These are phyloP conservation scores for Apophysomyces elegans DNA, from an alignment of 371 early-diverging fungal species.

Conservation along the genomic window DNA sequence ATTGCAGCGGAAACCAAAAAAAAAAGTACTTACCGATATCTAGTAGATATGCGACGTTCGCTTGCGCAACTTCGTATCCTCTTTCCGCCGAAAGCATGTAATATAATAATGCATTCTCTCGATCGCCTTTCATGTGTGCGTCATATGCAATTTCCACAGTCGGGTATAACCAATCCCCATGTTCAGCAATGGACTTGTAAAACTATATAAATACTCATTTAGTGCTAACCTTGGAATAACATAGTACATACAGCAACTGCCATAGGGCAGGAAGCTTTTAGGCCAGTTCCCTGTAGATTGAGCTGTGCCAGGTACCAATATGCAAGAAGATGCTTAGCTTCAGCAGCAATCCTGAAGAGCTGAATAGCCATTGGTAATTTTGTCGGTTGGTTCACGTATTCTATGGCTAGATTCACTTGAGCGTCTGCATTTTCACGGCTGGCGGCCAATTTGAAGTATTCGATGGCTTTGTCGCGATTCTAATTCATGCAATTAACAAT, in stretches of 20 bases:
- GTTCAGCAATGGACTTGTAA: slow-evolving; percentile 83
- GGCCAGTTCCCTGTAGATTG: slow-evolving; percentile 51
- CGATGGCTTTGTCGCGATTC: slow-evolving; percentile 56
- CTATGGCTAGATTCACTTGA: slow-evolving; percentile 58
- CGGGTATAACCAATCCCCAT: slow-evolving; percentile 82
- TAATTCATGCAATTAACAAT: slow-evolving; percentile 12
- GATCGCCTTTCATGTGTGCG: slow-evolving; percentile 63
- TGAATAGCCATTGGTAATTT: slow-evolving; percentile 38
- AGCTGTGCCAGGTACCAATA: slow-evolving; percentile 77
- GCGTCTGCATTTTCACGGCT: slow-evolving; percentile 63
- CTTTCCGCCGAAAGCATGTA: slow-evolving; percentile 87
- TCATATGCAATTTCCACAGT: slow-evolving; percentile 62
- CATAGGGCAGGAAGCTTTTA: slow-evolving; percentile 48
- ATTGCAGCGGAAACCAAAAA: background rate
- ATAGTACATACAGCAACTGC: slow-evolving; percentile 57
- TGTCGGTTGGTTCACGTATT: slow-evolving; percentile 37
- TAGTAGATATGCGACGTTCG: slow-evolving; percentile 89
- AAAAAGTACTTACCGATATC: slow-evolving; percentile 61
- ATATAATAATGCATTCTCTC: slow-evolving; percentile 68
- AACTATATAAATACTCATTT: slow-evolving; percentile 43
- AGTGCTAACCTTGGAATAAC: background rate
- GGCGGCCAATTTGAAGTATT: slow-evolving; percentile 67
- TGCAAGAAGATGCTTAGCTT: slow-evolving; percentile 70
- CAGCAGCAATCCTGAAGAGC: slow-evolving; percentile 51
- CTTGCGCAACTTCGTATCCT: slow-evolving; percentile 83